Evolutionary conservation across 257 asterid genomes (phyloP).

Genomic region (Eucommia ulmoides): DNA sequence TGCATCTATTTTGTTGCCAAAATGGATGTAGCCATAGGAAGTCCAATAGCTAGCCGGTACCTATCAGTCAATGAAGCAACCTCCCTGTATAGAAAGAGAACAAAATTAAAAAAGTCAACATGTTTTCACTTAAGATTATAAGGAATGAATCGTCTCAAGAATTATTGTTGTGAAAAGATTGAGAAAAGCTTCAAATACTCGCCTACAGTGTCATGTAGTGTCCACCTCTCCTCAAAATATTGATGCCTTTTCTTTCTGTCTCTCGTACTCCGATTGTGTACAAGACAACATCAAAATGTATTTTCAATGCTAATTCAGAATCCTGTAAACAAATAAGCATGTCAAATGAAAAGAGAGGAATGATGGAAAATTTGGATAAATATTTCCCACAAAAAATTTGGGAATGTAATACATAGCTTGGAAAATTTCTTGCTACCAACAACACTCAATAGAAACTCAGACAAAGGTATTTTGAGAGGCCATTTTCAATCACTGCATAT

Average conservation of each 20-base stretch:
- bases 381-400: no score
- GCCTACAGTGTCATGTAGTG: conserved; percentile 98
- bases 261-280: conserved; percentile 86
- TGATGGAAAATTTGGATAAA: no score
- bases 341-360: conserved; percentile 2
- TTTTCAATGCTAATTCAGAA: conserved; percentile 53
- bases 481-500: no score
- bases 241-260: conserved; percentile 66
- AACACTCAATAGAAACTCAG: no score
- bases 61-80: conserved; percentile 75
- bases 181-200: conserved; percentile 1
- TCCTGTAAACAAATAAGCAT: conserved; percentile 32
- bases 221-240: conserved; percentile 85
- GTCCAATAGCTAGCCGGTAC: conserved; percentile 70
- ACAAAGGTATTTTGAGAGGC: no score
- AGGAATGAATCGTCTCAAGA: conserved; percentile 1
- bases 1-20: conserved; percentile 66
- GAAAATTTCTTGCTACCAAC: no score
- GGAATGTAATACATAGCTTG: no score
- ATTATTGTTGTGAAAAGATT: neutral
- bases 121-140: neutral
- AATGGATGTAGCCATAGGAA: conserved; percentile 57
- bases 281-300: conserved; percentile 81
- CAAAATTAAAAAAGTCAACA: conserved; percentile 6
- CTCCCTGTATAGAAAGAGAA: conserved; percentile 60